phyloP scores from a whole-genome alignment of 2,329 filamentous ascomycete species.

The Chalaropsis thielavioides region DNA sequence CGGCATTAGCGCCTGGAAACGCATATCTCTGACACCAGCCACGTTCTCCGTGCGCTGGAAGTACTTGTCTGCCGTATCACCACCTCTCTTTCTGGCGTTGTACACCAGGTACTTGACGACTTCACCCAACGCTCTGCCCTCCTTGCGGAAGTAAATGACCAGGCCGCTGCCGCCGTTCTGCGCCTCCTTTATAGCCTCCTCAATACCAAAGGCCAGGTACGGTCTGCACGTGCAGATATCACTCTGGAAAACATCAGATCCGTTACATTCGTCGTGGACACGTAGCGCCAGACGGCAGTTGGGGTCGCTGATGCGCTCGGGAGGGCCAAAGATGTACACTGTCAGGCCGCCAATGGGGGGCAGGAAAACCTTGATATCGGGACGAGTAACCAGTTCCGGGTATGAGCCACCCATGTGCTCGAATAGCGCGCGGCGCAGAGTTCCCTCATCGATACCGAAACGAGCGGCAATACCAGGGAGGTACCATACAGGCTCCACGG shows the following conservation, averaged over 20 bases:
- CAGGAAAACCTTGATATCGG: conserved; percentile 88
- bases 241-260: conserved; percentile 91
- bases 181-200: conserved; percentile 93
- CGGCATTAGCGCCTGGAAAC: conserved; percentile 96
- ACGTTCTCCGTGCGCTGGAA: conserved; percentile 98
- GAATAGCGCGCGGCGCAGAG: conserved; percentile 72
- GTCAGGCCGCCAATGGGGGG: conserved; percentile 89
- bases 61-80: conserved; percentile 75
- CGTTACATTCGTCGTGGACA: conserved; percentile 76
- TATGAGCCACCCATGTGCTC: conserved; percentile 94
- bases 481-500: conserved; percentile 90
- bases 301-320: conserved; percentile 82
- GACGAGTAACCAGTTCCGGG: conserved; percentile 86
- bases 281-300: conserved; percentile 67
- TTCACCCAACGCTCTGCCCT: conserved; percentile 85
- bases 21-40: conserved; percentile 91
- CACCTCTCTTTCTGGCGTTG: conserved; percentile 67
- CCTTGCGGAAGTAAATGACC: conserved; percentile 97
- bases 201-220: conserved; percentile 91
- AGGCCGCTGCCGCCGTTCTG: conserved; percentile 87
- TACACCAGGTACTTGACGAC: conserved; percentile 82
- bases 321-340: conserved; percentile 93
- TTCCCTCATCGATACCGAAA: conserved; percentile 87
- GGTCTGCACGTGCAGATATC: conserved; percentile 96
- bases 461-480: conserved; percentile 76